These are phyloP conservation scores for Hysterium pulicare DNA, from an alignment of 2,329 filamentous ascomycete genomes.

Conservation along the genomic window DNA sequence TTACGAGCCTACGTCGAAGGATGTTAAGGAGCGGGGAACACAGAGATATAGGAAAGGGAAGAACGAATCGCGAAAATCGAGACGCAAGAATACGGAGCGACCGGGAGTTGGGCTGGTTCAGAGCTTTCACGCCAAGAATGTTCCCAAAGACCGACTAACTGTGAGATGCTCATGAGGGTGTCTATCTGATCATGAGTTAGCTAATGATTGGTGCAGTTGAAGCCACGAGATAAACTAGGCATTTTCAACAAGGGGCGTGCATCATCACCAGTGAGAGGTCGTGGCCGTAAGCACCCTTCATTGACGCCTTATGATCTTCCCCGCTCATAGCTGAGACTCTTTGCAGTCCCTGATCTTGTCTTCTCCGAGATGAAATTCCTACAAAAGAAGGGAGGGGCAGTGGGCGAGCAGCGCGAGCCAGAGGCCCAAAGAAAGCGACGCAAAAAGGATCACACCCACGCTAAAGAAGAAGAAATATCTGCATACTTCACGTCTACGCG, in stretches of 20 bases:
- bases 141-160: conserved; percentile 45
- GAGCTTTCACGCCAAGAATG: conserved; percentile 45
- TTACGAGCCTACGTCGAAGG: conserved; percentile 39
- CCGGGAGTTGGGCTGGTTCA: conserved; percentile 37
- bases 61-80: conserved; percentile 32
- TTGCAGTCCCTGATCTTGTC: conserved; percentile 49
- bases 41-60: conserved; percentile 15
- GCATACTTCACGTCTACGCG: conserved; percentile 41
- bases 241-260: conserved; percentile 50
- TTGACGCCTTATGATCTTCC: conserved; percentile 9
- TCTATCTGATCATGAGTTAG: conserved; percentile 6
- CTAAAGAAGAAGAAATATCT: conserved; percentile 43
- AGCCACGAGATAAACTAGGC: conserved; percentile 39
- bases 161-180: conserved; percentile 29
- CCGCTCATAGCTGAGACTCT: conserved; percentile 17
- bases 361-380: conserved; percentile 53
- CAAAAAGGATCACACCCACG: conserved; percentile 27
- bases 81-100: conserved; percentile 35
- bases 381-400: conserved; percentile 31
- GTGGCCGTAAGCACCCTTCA: conserved; percentile 37
- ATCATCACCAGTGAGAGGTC: conserved; percentile 43
- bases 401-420: conserved; percentile 22
- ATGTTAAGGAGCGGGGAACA: conserved; percentile 22
- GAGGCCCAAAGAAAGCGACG: conserved; percentile 24
- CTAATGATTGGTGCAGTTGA: conserved; percentile 40